Percentiles rank a stretch among this genome's conserved stretches.
Conservation (phyloP, 2,329 filamentous ascomycete genomes). For the Lecanicillium sp. region DNA sequence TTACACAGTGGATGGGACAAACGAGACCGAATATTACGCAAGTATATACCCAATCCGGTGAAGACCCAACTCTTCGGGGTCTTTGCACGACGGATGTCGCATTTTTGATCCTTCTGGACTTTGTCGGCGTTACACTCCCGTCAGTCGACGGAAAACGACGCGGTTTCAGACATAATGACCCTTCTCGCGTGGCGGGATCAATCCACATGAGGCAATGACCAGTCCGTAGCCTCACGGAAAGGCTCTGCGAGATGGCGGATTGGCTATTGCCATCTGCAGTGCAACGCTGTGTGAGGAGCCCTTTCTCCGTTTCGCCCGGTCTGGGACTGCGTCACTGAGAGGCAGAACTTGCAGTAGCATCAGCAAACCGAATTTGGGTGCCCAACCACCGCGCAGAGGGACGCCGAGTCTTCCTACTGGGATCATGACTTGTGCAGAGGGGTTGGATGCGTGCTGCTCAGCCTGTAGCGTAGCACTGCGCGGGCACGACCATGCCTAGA, state of each 20-base stretch:
- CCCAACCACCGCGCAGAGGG: neutral
- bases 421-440: too few species aligned
- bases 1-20: neutral
- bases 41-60: neutral
- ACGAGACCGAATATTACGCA: neutral
- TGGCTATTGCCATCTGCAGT: neutral
- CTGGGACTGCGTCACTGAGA: neutral
- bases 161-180: neutral
- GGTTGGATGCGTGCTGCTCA: too few species aligned
- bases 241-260: conserved; percentile 1
- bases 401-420: conserved; percentile 1
- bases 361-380: neutral
- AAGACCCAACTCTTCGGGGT: neutral
- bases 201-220: neutral
- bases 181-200: neutral
- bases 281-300: neutral
- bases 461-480: too few species aligned
- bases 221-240: neutral
- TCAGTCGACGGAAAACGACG: neutral
- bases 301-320: neutral
- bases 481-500: neutral
- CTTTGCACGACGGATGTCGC: too few species aligned
- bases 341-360: too few species aligned
- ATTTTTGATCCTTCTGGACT: neutral
- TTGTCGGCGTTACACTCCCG: neutral